These are phyloP conservation scores for Limnanthes douglasii DNA, from an alignment of 345 rosid species.

Conservation along the genomic window DNA sequence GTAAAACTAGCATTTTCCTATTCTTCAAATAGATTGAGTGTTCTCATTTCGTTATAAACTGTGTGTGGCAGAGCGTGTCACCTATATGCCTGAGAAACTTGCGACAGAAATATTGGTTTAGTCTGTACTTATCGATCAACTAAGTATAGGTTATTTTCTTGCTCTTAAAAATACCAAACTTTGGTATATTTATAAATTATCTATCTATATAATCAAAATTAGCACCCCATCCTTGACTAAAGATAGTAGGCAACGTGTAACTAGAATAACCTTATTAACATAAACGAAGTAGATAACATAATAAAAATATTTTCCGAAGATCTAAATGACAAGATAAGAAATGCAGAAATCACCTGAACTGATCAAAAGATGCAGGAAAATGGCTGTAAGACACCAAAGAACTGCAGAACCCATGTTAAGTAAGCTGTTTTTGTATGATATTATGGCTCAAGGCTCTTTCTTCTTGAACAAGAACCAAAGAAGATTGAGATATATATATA, in stretches of 20 bases:
- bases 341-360: constrained; percentile 47
- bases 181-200: background rate
- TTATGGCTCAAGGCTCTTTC: constrained; percentile 6
- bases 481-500: constrained; percentile 3
- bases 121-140: no score
- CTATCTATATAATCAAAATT: no score
- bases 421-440: constrained; percentile 7
- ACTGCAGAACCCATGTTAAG: constrained; percentile 27
- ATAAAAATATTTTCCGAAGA: background rate
- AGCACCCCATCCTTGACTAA: no score
- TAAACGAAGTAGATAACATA: background rate
- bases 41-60: no score
- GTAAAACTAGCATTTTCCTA: no score
- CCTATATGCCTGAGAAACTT: no score
- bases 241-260: background rate
- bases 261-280: no score
- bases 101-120: no score
- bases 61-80: no score
- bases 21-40: no score
- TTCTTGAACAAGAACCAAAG: constrained; percentile 13
- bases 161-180: background rate
- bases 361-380: constrained; percentile 35
- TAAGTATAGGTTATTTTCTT: constrained; percentile 7
- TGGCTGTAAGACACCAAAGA: constrained; percentile 19
- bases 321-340: background rate